Conservation (phyloP, 2,329 filamentous ascomycete species). For the Pseudocercospora musae region DNA sequence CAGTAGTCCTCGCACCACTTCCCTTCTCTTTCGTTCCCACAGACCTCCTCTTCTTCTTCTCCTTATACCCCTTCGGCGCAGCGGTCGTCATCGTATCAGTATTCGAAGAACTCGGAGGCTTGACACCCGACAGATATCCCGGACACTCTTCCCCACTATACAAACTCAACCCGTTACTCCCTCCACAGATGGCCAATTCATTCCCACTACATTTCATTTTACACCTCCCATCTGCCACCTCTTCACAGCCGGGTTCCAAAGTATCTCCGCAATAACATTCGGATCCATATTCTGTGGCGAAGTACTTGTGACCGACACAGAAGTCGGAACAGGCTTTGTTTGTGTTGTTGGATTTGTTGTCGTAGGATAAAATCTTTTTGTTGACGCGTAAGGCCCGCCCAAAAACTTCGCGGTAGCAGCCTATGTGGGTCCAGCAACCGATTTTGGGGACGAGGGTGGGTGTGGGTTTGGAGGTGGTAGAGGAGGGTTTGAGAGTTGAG, state of each 20-base stretch:
- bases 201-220: neutral
- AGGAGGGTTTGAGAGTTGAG: neutral
- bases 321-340: neutral
- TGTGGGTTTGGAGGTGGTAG: neutral
- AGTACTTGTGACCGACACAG: neutral
- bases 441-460: neutral
- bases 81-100: neutral
- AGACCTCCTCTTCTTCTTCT: too few species aligned
- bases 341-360: conserved; percentile 5
- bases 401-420: neutral
- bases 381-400: neutral
- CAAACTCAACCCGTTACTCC: conserved; percentile 5
- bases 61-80: neutral
- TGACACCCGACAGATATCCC: neutral
- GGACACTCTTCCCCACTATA: neutral
- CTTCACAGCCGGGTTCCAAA: neutral
- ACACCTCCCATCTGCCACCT: neutral
- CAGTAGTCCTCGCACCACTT: neutral
- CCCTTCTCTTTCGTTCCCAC: neutral
- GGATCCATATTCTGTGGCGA: neutral
- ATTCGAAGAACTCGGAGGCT: too few species aligned
- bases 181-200: neutral
- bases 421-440: neutral
- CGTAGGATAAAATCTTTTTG: neutral
- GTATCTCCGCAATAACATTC: conserved; percentile 4